Evolutionary conservation across 805 yeast genomes (phyloP).

Genomic region (Kazachstania martiniae): DNA sequence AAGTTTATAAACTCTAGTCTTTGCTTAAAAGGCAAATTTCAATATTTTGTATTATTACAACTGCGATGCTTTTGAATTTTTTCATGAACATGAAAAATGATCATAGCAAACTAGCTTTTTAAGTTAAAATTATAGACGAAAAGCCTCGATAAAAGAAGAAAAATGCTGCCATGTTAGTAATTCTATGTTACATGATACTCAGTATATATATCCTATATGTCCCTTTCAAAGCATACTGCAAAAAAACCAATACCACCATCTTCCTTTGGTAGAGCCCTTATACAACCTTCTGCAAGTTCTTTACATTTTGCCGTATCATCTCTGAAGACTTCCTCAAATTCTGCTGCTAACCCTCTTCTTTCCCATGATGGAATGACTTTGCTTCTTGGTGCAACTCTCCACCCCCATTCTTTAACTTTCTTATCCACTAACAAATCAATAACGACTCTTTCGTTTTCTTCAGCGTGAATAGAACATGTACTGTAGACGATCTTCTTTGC

Average conservation of each 20-base stretch:
- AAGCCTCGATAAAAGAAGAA: too few species aligned
- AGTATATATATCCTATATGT: not conserved
- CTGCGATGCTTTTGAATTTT: too few species aligned
- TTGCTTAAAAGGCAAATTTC: too few species aligned
- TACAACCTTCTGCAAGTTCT: constrained; percentile 71
- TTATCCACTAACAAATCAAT: constrained; percentile 60
- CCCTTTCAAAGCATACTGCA: constrained; percentile 73
- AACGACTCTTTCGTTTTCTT: constrained; percentile 91
- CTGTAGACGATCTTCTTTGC: constrained; percentile 80
- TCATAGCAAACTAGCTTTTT: too few species aligned
- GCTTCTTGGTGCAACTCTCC: constrained; percentile 54
- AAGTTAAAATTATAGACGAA: too few species aligned
- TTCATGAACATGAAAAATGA: too few species aligned
- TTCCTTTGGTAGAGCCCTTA: constrained; percentile 70
- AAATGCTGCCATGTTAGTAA: too few species aligned
- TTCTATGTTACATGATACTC: too few species aligned
- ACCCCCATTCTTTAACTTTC: constrained; percentile 54
- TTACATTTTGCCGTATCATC: constrained; percentile 35
- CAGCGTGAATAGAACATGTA: constrained; percentile 89
- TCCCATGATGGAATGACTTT: constrained; percentile 78
- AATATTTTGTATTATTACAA: too few species aligned
- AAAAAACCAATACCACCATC: constrained; percentile 99
- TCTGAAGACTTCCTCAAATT: constrained; percentile 43
- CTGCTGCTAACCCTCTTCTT: constrained; percentile 68
- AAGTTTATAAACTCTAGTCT: too few species aligned